phyloP scores from a whole-genome alignment of 139 green algal genomes.

The Choricystis sp. region DNA sequence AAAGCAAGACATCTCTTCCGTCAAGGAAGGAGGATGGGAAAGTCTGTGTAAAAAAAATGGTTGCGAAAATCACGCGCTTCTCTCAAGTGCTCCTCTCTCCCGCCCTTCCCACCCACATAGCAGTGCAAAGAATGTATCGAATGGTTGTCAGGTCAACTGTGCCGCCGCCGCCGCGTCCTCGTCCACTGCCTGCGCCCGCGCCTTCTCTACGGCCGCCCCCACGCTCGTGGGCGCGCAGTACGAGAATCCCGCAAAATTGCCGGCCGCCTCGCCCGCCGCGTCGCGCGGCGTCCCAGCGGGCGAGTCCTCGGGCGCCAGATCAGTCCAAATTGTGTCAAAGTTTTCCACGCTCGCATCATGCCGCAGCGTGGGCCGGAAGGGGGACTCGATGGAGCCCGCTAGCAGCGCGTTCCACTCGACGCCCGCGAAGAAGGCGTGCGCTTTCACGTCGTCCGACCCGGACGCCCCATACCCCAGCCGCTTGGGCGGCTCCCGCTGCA shows the following conservation, averaged over 20 bases:
- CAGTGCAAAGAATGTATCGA: too few species aligned
- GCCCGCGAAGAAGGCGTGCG: conserved; percentile 75
- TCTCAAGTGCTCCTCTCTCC: too few species aligned
- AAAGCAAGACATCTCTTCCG: too few species aligned
- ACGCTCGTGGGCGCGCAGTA: conserved; percentile 37
- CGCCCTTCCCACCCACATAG: too few species aligned
- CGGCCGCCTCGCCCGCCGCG: background rate
- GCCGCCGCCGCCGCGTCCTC: too few species aligned
- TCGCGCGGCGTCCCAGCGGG: conserved; percentile 39
- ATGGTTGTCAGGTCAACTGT: too few species aligned
- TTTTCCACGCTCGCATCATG: conserved; percentile 41
- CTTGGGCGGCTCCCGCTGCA: conserved; percentile 63
- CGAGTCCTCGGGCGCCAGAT: conserved; percentile 49
- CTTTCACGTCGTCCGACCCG: conserved; percentile 33
- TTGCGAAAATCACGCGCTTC: too few species aligned
- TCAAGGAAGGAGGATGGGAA: too few species aligned
- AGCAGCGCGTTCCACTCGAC: conserved; percentile 78
- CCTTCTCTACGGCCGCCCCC: conserved; percentile 1
- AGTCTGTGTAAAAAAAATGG: too few species aligned
- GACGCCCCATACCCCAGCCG: conserved; percentile 58
- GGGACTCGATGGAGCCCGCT: conserved; percentile 42
- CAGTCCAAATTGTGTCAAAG: conserved; percentile 75
- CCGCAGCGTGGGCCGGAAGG: conserved; percentile 55
- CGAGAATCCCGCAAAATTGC: conserved; percentile 49
- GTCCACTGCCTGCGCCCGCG: background rate